Conservation (phyloP, 768 basidiomycete genomes). For the Rhizopogon sp. region DNA sequence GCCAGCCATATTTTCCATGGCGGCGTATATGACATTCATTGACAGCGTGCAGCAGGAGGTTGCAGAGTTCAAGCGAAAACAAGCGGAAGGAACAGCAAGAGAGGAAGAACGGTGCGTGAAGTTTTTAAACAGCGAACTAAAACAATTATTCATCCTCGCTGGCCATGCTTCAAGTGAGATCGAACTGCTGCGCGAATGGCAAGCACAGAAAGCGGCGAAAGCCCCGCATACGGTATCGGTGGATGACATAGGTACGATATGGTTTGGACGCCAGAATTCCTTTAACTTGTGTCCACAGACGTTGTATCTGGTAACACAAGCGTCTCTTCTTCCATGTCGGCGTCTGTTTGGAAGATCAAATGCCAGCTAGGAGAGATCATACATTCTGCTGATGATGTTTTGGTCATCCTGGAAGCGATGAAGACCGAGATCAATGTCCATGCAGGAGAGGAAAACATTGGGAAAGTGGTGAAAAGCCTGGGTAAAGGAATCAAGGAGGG, state of each 20-base stretch:
- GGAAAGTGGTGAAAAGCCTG: constrained; percentile 35
- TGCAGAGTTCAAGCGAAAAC: constrained; percentile 34
- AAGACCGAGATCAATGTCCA: constrained; percentile 54
- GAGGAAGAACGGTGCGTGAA: constrained; percentile 38
- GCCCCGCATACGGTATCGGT: not conserved
- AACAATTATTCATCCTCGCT: not conserved
- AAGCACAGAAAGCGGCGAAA: constrained; percentile 21
- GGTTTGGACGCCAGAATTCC: not conserved
- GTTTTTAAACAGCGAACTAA: not conserved
- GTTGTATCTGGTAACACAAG: constrained; percentile 3
- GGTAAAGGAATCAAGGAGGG: constrained; percentile 40
- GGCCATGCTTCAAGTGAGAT: constrained; percentile 31
- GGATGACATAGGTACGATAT: not conserved
- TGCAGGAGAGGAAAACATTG: constrained; percentile 41
- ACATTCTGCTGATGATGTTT: constrained; percentile 33
- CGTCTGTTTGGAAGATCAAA: constrained; percentile 48
- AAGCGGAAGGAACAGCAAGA: constrained; percentile 27
- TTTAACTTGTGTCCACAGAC: not conserved
- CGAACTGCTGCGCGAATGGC: constrained; percentile 40
- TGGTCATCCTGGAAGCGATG: constrained; percentile 60
- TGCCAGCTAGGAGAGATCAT: constrained; percentile 39
- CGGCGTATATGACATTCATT: constrained; percentile 39
- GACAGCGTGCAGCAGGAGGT: constrained; percentile 38
- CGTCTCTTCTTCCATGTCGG: constrained; percentile 35
- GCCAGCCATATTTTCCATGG: constrained; percentile 47